These are phyloP conservation scores for Fusarium sp. DNA, from an alignment of 2,329 filamentous ascomycete genomes.

Conservation along the genomic window DNA sequence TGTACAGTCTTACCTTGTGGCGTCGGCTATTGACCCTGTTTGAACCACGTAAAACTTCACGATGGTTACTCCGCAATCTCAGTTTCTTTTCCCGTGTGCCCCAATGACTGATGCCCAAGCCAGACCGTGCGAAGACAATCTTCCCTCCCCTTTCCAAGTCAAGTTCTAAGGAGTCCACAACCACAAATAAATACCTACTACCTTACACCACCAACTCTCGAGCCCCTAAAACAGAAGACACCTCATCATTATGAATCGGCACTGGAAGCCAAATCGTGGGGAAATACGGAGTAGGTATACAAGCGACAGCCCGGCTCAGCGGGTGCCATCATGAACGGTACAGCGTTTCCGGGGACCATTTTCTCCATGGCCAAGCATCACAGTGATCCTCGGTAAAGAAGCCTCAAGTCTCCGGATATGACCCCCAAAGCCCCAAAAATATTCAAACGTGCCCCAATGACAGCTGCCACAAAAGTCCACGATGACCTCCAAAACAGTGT, in stretches of 20 bases:
- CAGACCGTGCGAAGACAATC: constrained; percentile 37
- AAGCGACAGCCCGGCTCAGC: constrained; percentile 23
- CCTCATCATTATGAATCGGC: neutral
- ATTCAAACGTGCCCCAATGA: constrained; percentile 31
- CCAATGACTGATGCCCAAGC: constrained; percentile 16
- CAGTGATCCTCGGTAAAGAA: constrained; percentile 38
- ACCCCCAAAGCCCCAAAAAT: constrained; percentile 35
- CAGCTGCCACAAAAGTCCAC: constrained; percentile 21
- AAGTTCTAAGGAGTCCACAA: constrained; percentile 1
- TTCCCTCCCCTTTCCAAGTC: constrained; percentile 26
- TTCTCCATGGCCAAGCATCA: constrained; percentile 20
- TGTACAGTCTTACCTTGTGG: constrained; percentile 30
- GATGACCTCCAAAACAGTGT: constrained; percentile 39
- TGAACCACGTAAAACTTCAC: constrained; percentile 41
- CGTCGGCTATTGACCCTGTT: constrained; percentile 42
- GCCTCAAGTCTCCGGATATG: constrained; percentile 30
- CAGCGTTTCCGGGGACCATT: constrained; percentile 30
- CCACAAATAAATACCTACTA: too few relatives aligned
- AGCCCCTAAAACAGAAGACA: neutral
- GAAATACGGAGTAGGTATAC: too few relatives aligned
- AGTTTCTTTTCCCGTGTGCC: constrained; percentile 26
- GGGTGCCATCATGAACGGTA: constrained; percentile 22
- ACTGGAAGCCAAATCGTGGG: constrained; percentile 17
- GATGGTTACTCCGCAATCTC: constrained; percentile 44
- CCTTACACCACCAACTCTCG: constrained; percentile 4